Conservation (phyloP, 2,329 filamentous ascomycete genomes). For the Fusarium pseudocircinatum region DNA sequence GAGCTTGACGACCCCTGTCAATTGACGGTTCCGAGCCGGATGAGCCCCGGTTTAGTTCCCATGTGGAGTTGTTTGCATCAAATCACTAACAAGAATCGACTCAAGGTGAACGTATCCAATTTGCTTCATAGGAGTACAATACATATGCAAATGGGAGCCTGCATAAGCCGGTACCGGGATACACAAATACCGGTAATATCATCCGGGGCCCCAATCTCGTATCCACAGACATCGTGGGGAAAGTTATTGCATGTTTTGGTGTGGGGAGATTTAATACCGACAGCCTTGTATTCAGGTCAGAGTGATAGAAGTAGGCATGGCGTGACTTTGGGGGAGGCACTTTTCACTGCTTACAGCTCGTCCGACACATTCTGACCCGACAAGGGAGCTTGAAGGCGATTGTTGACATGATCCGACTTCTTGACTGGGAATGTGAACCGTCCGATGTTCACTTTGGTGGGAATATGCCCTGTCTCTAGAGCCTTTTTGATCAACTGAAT, state of each 20-base stretch:
- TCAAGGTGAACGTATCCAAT: not conserved
- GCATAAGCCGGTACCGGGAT: constrained; percentile 27
- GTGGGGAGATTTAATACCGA: constrained; percentile 11
- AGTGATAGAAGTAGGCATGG: constrained; percentile 12
- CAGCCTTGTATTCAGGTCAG: not conserved
- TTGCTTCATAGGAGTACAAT: not conserved
- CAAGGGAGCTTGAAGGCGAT: constrained; percentile 1
- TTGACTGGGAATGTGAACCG: constrained; percentile 43
- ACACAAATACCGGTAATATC: constrained; percentile 3
- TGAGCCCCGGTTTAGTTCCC: constrained; percentile 5
- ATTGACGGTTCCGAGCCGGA: constrained; percentile 7
- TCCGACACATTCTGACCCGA: constrained; percentile 13
- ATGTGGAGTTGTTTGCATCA: not conserved
- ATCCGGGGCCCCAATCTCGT: constrained; percentile 30
- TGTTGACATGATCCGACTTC: not conserved
- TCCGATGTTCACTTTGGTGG: constrained; percentile 43
- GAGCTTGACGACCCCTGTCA: constrained; percentile 27
- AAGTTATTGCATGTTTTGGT: constrained; percentile 8
- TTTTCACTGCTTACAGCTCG: constrained; percentile 16
- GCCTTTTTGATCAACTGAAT: constrained; percentile 44
- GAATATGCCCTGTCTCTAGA: constrained; percentile 43
- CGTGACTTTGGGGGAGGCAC: constrained; percentile 33
- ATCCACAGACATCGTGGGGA: constrained; percentile 23
- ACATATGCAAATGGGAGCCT: not conserved
- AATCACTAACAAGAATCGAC: not conserved